These are phyloP conservation scores for Amphirosellinia nigrospora DNA, from an alignment of 495 filamentous ascomycete species.

Conservation along the genomic window DNA sequence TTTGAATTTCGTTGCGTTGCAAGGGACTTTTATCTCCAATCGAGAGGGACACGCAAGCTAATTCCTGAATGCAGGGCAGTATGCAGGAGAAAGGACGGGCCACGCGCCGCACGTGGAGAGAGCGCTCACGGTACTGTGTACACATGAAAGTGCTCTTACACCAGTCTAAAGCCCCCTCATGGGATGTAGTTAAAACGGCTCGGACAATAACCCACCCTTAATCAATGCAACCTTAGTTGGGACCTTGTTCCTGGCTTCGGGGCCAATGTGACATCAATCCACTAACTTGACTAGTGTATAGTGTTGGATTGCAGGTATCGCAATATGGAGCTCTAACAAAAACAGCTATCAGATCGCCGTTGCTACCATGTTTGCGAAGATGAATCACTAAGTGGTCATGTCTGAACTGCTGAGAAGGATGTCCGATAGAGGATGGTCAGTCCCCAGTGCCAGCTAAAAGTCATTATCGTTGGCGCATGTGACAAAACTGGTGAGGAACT, in stretches of 20 bases:
- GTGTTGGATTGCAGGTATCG: constrained; percentile 15
- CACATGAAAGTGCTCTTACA: neutral
- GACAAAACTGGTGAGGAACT: neutral
- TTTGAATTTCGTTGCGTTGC: neutral
- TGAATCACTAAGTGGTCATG: constrained; percentile 17
- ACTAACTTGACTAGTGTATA: constrained; percentile 1
- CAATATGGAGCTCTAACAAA: neutral
- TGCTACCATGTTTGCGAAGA: neutral
- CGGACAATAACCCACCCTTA: neutral
- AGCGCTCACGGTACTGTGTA: constrained; percentile 3
- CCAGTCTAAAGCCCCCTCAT: neutral
- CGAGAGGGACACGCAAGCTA: constrained; percentile 18
- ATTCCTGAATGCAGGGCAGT: constrained; percentile 2
- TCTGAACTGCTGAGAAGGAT: neutral
- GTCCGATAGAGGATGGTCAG: neutral
- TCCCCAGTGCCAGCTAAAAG: neutral
- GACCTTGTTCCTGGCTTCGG: neutral
- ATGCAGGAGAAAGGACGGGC: constrained; percentile 1
- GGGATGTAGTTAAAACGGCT: neutral
- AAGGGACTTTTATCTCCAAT: neutral
- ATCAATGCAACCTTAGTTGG: constrained; percentile 13
- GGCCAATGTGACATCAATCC: neutral
- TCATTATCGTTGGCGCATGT: neutral
- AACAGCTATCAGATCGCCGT: neutral
- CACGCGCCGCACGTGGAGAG: constrained; percentile 22